Base-by-base conservation (phyloP, 306 rosid species). In the Cicer pinnatifidum region DNA sequence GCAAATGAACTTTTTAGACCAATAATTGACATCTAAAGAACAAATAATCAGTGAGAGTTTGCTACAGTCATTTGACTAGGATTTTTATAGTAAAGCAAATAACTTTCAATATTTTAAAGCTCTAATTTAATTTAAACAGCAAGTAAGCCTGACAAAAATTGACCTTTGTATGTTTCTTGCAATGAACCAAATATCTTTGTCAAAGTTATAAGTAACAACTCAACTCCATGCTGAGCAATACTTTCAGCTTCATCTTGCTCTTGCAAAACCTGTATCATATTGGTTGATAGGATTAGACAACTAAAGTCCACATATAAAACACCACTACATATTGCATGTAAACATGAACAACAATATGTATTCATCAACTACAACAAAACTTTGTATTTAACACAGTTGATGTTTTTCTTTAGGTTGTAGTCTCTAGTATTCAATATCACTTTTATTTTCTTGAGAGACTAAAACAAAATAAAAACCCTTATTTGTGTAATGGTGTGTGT, bases 121-220 rank as follows among this genome's bases (percentile, higher is more conserved):
- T 67, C 48, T n/a, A 40, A 43, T 52, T 23, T 28, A 28, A 28
- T 40, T 50, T 52, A 69, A 51, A 73, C 10, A 76, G 54, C 28
- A 54, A 44, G 47, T 38, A 71, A 78, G 85, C 72, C 64, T 19
- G 71, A 48, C 47, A 67, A 76, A 51, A 78, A 60, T 60, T 65
- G 20, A 90, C 96, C 93, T 86, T 82, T 76, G 81, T 95, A 88
- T 68, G 92, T 88, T 77, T 87, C 87, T 83, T 86, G 89, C 73
- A 91, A 77, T 59, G 87, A 82, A 43, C 78, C 76, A 80, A 87
- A 84, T 37, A 91, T 84, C 86, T 86, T 91, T 48, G 88, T 78
- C 86, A 91, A 45, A 54, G 96, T 87, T 67, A 81, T 77, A 59
- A 78, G 72, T 19, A 95, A 81, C 37, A 95, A 53, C 75, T 83